phyloP scores from a whole-genome alignment of 176 grass and related monocot genomes.

The Lolium rigidum region DNA sequence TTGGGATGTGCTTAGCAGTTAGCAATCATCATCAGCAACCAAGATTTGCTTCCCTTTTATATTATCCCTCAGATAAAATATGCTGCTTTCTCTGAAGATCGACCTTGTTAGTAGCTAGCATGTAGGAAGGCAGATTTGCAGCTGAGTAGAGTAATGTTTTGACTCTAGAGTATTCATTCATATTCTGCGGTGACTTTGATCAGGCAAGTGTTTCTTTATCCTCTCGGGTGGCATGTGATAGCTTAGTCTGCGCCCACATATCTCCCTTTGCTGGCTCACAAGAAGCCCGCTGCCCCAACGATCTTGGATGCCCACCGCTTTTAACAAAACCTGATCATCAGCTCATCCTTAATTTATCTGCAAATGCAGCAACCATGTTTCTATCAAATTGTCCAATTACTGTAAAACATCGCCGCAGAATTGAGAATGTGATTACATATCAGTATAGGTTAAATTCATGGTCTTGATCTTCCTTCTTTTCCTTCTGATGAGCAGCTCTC shows the following conservation, averaged over 20 bases:
- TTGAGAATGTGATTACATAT: not conserved
- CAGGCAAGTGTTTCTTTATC: slow-evolving; percentile 5
- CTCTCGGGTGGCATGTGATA: slow-evolving; percentile 14
- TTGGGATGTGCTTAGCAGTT: slow-evolving; percentile 35
- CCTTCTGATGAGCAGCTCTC: slow-evolving; percentile 60
- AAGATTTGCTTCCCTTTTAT: slow-evolving; percentile 34
- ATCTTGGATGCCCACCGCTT: not conserved
- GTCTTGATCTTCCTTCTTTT: not conserved
- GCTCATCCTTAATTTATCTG: too few relatives aligned
- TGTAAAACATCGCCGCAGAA: not conserved
- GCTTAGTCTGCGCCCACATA: not conserved
- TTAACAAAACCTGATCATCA: not conserved
- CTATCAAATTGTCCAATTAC: not conserved
- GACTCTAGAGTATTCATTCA: not conserved
- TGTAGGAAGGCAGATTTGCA: not conserved
- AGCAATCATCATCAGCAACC: slow-evolving; percentile 30
- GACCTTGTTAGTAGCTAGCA: slow-evolving; percentile 13
- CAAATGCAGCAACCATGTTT: not conserved
- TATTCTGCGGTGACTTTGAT: slow-evolving; percentile 7
- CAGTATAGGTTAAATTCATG: not conserved
- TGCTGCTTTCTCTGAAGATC: not conserved
- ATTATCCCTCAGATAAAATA: slow-evolving; percentile 7
- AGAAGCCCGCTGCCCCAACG: not conserved
- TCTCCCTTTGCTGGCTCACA: not conserved
- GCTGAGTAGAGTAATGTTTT: not conserved